Evolutionary conservation across 2,329 filamentous ascomycete species (phyloP), one percentile per base, ranked within the genome.

Genomic region (Peltaster fructicola): DNA sequence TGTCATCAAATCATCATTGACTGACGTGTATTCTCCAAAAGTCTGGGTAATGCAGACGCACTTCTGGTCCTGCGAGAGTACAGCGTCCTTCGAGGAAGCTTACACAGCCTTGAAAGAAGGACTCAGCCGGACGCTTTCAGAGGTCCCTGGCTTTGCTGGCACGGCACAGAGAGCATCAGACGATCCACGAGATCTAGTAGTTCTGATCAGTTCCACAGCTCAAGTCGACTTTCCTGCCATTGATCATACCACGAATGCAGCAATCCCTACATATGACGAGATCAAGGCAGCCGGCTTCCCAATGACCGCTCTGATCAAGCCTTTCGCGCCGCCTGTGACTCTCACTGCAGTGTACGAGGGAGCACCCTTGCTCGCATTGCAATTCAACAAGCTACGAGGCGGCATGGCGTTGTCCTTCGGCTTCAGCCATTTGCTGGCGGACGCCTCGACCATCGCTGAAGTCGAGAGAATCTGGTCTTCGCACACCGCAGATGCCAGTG

Each of bases 391-490:
- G 8, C 24, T 35, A 5, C 16, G 30, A 7, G 32, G 32, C 10
- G 34, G 32, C 8, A 22, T 33, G 12, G 32, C 25, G 7, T 11
- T 37, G 22, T 22, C 26, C 7, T 31, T 37, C 18, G 30, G 30
- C 11, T 26, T 35, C 20, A 37, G 35, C 21, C 34, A 37, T 24
- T 20, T 35, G 7, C 14, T 37, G 8, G 25, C 26, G 14, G 34
- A 37, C 17, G 28, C 24, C 13, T 9, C 26, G 3, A 18, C 28
- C 7, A 21, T 35, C n/a, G 25, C 26, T 12, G 28, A 33, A 15
- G 18, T 37, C 8, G 32, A 35, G 26, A 24, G 29, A 13, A 27
- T 33, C 6, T 35, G 34, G 34, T 31, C 34, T 4, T 15, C 27
- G 14, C 32, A 37, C 19, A 30, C 26, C 19, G 16, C 28, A 14